Percentiles rank a stretch among this genome's conserved stretches.
Conservation (phyloP, 306 rosid genomes). For the Cicer yamashitae region DNA sequence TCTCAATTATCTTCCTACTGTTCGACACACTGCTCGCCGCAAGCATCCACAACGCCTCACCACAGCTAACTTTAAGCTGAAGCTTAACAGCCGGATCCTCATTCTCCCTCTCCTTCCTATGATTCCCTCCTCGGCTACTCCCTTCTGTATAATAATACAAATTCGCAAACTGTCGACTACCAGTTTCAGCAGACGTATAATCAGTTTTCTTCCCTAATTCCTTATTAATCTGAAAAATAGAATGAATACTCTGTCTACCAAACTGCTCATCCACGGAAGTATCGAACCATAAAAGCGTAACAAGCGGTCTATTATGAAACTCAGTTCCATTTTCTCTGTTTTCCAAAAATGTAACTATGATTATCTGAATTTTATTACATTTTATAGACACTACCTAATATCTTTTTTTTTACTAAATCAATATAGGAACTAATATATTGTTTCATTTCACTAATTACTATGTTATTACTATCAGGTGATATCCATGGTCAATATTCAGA, state of each 20-base stretch:
- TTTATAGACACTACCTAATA: no score
- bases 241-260: conserved; percentile 71
- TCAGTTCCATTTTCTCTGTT: no score
- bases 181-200: neutral
- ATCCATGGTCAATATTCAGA: conserved; percentile 53
- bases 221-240: conserved; percentile 64
- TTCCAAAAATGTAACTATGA: no score
- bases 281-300: conserved; percentile 64
- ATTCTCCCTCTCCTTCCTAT: conserved; percentile 79
- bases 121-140: conserved; percentile 59
- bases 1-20: conserved; percentile 75
- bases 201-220: conserved; percentile 57
- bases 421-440: conserved; percentile 26
- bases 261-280: conserved; percentile 55
- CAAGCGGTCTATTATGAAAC: conserved; percentile 54
- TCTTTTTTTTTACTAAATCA: no score
- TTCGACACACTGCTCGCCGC: conserved; percentile 66
- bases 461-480: conserved; percentile 39
- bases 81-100: conserved; percentile 70
- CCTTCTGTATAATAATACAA: conserved; percentile 56
- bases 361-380: no score
- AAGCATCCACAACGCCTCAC: conserved; percentile 84
- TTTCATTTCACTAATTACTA: conserved; percentile 3
- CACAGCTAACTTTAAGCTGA: conserved; percentile 66
- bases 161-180: conserved; percentile 34